These are phyloP conservation scores for Hypoxylon sp. DNA, from an alignment of 2,329 filamentous ascomycete genomes.

Conservation along the genomic window DNA sequence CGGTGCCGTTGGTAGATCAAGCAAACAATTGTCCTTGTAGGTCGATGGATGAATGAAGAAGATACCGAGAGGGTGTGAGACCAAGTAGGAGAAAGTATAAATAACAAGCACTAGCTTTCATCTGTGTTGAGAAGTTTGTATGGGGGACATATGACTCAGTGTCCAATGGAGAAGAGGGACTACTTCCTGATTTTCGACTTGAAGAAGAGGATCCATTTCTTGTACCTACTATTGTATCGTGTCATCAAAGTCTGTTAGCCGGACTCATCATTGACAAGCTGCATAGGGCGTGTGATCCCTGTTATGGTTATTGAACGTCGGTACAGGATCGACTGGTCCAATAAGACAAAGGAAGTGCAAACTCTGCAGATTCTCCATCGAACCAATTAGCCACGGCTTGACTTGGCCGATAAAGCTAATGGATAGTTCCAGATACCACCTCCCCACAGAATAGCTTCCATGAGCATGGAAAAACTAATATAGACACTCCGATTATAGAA, in stretches of 20 bases:
- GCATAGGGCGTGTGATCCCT: conserved; percentile 43
- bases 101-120: conserved; percentile 24
- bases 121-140: conserved; percentile 7
- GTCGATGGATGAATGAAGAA: conserved; percentile 15
- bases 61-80: neutral
- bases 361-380: conserved; percentile 35
- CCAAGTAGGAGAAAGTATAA: conserved; percentile 33
- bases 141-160: conserved; percentile 39
- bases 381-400: conserved; percentile 24
- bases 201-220: conserved; percentile 21
- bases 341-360: conserved; percentile 32
- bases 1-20: conserved; percentile 12
- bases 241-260: conserved; percentile 24
- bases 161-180: conserved; percentile 28
- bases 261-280: conserved; percentile 32
- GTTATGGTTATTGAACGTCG: conserved; percentile 20
- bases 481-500: conserved; percentile 21
- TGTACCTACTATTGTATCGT: conserved; percentile 21
- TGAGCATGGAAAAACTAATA: conserved; percentile 23
- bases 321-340: conserved; percentile 20
- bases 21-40: conserved; percentile 13
- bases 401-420: conserved; percentile 33
- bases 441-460: conserved; percentile 33
- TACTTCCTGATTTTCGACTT: conserved; percentile 7
- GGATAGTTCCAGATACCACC: conserved; percentile 24